Conservation (phyloP, 306 rosid genomes). For the Abrus precatorius region DNA sequence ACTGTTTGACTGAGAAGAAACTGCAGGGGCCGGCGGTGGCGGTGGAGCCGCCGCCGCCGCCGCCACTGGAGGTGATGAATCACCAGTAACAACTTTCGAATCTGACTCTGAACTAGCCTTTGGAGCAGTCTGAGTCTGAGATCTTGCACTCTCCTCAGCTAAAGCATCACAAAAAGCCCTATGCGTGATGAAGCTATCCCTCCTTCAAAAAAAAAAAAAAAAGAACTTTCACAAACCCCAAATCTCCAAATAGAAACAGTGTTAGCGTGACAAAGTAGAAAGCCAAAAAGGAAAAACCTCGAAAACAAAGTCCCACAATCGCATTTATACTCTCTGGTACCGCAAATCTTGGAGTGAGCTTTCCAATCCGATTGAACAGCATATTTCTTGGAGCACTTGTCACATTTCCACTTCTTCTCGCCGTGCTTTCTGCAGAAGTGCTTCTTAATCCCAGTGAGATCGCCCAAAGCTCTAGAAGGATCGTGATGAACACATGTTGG, state of each 20-base stretch:
- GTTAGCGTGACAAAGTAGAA: neutral
- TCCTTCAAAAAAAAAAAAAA: constrained; percentile 60
- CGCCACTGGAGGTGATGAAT: constrained; percentile 42
- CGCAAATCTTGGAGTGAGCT: constrained; percentile 94
- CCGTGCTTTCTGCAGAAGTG: constrained; percentile 97
- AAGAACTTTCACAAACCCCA: constrained; percentile 48
- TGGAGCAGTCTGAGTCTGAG: constrained; percentile 40
- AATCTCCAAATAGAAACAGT: constrained; percentile 4
- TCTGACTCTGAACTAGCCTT: constrained; percentile 60
- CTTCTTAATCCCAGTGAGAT: constrained; percentile 93
- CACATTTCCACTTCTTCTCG: constrained; percentile 99
- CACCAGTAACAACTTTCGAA: constrained; percentile 49
- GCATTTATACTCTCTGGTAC: constrained; percentile 95
- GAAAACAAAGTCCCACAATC: constrained; percentile 93
- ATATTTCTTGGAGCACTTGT: constrained; percentile 89
- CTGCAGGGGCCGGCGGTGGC: neutral
- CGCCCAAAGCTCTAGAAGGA: constrained; percentile 92
- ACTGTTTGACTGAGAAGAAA: constrained; percentile 56
- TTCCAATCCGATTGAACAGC: constrained; percentile 99
- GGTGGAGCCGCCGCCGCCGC: neutral
- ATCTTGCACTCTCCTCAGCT: constrained; percentile 82
- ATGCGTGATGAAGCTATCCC: constrained; percentile 95
- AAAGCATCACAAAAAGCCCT: constrained; percentile 96
- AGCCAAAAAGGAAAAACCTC: constrained; percentile 51
- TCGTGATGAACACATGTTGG: constrained; percentile 88